Evolutionary conservation across 495 filamentous ascomycete species (phyloP).

Genomic region (Aspergillus homomorphus): DNA sequence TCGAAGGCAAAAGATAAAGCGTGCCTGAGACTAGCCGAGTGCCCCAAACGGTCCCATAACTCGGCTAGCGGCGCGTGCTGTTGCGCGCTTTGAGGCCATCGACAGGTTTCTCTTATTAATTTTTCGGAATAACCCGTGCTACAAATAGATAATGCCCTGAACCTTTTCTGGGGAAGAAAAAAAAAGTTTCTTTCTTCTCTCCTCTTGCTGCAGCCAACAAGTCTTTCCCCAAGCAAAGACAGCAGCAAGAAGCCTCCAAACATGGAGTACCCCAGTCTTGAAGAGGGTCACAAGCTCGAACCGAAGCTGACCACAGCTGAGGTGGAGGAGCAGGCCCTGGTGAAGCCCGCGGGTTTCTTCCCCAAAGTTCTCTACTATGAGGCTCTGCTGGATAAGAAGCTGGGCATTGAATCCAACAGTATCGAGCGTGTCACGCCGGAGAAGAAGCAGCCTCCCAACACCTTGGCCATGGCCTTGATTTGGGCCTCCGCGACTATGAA

Average conservation of each 20-base stretch:
- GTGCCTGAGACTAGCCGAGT: neutral
- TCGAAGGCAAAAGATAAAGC: constrained; percentile 2
- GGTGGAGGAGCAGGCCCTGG: constrained; percentile 13
- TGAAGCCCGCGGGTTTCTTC: constrained; percentile 27
- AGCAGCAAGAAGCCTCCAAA: neutral
- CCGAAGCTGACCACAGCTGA: constrained; percentile 42
- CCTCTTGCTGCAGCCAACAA: neutral
- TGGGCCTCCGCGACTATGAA: constrained; percentile 55
- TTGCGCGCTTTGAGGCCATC: neutral
- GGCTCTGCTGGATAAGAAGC: constrained; percentile 46
- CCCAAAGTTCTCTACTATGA: constrained; percentile 43
- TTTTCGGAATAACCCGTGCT: neutral
- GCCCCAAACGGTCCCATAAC: neutral
- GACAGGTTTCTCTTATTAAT: neutral
- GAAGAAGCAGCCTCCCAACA: constrained; percentile 30
- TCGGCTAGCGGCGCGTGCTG: neutral
- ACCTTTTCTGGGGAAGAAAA: constrained; percentile 1
- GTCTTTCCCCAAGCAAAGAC: neutral
- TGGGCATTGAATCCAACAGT: constrained; percentile 53
- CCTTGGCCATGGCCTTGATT: constrained; percentile 47
- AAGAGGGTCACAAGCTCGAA: constrained; percentile 46
- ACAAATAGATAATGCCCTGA: neutral
- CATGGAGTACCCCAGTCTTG: constrained; percentile 41
- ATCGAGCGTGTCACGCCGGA: constrained; percentile 51
- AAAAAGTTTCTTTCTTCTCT: neutral